These are phyloP conservation scores for Exophiala oligosperma DNA, from an alignment of 2,329 filamentous ascomycete species.

Conservation along the genomic window DNA sequence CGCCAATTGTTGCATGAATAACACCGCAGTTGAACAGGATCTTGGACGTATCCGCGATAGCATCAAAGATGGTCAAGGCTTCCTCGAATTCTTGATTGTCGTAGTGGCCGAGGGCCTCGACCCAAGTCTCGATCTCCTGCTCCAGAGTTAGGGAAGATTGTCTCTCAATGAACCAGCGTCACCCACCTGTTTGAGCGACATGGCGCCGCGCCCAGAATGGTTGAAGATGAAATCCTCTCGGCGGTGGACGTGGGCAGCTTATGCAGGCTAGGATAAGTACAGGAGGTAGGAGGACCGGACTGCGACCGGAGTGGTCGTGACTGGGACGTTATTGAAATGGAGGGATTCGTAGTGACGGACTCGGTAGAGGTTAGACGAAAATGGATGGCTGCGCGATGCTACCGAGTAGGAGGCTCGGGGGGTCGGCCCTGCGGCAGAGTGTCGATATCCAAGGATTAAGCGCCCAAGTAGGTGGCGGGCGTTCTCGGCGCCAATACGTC, in stretches of 20 bases:
- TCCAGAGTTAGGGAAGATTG: conserved; percentile 3
- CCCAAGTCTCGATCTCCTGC: conserved; percentile 99
- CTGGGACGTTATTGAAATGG: conserved; percentile 24
- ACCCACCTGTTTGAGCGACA: conserved; percentile 35
- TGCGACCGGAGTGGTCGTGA: conserved; percentile 17
- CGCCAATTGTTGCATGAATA: conserved; percentile 92
- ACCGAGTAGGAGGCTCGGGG: conserved; percentile 16
- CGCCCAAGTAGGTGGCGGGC: conserved; percentile 17
- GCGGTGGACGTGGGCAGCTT: conserved; percentile 8
- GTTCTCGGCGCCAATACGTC: conserved; percentile 26
- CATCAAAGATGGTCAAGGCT: conserved; percentile 77
- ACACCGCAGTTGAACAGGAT: conserved; percentile 98
- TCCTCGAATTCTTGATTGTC: conserved; percentile 98
- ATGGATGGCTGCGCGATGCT: conserved; percentile 12
- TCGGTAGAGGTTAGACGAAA: conserved; percentile 8
- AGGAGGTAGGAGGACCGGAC: conserved; percentile 7
- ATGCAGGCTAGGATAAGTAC: conserved; percentile 8
- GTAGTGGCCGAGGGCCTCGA: conserved; percentile 83
- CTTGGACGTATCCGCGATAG: conserved; percentile 92
- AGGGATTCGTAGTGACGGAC: conserved; percentile 12
- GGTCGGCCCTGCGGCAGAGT: conserved; percentile 23
- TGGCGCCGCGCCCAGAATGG: conserved; percentile 20
- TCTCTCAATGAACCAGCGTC: not conserved
- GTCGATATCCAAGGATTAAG: conserved; percentile 28
- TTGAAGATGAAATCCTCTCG: conserved; percentile 13